Base-by-base conservation (phyloP, 306 rosid species). In the Rosa chinensis region DNA sequence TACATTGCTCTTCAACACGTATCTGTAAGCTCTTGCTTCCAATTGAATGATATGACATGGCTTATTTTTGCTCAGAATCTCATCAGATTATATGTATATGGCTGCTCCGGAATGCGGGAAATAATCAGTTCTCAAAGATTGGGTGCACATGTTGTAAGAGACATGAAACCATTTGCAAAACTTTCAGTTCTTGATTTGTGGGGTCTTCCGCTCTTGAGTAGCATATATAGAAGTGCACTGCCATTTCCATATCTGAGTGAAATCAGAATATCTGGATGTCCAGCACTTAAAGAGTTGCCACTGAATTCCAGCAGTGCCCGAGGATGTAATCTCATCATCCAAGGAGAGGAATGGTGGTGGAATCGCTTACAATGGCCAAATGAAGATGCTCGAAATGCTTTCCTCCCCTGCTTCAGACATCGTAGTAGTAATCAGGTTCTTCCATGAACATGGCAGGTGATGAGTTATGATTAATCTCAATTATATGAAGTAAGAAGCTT, bases 341-440 rank as follows among this genome's bases (percentile, higher is more conserved):
- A 32, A 49, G 64, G 64, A 5, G 44, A 4, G 23, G 7, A 58
- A 45, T 16, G 42, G 11, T n/a, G 78, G 78, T 56, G 68, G 68
- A 62, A 56, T 40, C n/a, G 52, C 25, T 45, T 56, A 32, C 40
- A 18, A 6, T 73, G 78, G 78, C 75, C 73, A 2, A n/a, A 53
- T 8, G 5, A 6, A 73, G 61, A 13, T 5, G 50, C 37, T 3
- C 25, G 0, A 39, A 40, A 66, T 18, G 72, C 10, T 37, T 37
- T 18, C 20, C 72, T 66, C 11, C 72, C 28, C 21, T 39, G 28
- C 25, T 66, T 40, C 66, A 61, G 6, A 40, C 16, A 49, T 42
- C 32, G 42, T 66, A 64, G 77, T 52, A 72, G 55, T 49, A 13
- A 11, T 48, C 5, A 48, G 17, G 53, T 5, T 48, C 16, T 48